These are phyloP conservation scores for Drechslerella coelobrocha DNA, from an alignment of 2,329 filamentous ascomycete genomes.

Conservation along the genomic window DNA sequence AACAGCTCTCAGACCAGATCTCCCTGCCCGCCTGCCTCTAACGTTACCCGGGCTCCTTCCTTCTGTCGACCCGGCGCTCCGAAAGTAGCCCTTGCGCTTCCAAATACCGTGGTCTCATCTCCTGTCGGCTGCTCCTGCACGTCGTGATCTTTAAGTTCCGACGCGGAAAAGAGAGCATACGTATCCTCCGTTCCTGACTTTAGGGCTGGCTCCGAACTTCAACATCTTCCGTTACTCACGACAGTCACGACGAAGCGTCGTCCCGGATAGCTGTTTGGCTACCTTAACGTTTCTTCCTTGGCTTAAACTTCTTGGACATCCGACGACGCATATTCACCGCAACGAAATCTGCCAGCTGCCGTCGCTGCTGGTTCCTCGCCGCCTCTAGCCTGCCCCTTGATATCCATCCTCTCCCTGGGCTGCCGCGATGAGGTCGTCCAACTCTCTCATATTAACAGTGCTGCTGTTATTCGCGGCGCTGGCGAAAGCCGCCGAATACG, in stretches of 20 bases:
- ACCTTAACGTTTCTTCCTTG: too few species aligned
- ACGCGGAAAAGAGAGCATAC: background rate
- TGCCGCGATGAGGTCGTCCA: constrained; percentile 42
- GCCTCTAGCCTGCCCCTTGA: background rate
- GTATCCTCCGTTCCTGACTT: constrained; percentile 21
- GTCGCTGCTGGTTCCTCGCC: background rate
- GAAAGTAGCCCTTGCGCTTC: constrained; percentile 1
- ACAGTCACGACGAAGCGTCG: too few species aligned
- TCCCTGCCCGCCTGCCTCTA: constrained; percentile 2
- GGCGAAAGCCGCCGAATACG: constrained; percentile 50
- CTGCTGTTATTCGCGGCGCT: constrained; percentile 49
- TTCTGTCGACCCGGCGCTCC: too few species aligned
- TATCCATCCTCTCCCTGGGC: background rate
- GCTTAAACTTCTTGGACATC: background rate
- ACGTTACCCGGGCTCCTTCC: background rate
- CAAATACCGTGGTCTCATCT: constrained; percentile 12
- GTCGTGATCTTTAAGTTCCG: background rate
- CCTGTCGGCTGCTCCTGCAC: background rate
- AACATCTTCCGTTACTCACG: background rate
- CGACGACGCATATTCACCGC: constrained; percentile 7
- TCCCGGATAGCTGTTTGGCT: too few species aligned
- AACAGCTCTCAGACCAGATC: constrained; percentile 33
- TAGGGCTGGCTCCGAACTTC: constrained; percentile 18
- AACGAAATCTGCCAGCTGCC: background rate
- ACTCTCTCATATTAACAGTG: constrained; percentile 35